Base-by-base conservation (phyloP, 495 filamentous ascomycete species). In the Penicillium alfredii region DNA sequence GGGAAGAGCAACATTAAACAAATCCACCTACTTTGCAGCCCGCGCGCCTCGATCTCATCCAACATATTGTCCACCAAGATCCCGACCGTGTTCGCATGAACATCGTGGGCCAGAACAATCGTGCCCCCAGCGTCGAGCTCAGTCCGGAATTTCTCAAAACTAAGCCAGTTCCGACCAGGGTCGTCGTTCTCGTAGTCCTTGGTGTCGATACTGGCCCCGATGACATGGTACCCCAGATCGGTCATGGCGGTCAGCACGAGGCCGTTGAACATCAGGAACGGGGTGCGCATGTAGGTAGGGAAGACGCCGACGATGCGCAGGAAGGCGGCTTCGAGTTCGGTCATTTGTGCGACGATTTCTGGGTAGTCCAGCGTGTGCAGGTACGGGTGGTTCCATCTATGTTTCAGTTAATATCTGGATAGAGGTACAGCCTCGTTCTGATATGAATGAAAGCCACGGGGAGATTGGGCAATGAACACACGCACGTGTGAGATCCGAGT, bases 401-500 rank as follows among this genome's bases (percentile, higher is more conserved):
- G 26, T 10, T 12, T n/a, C n/a, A n/a, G n/a, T n/a, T n/a, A n/a
- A n/a, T n/a, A n/a, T n/a, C n/a, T n/a, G n/a, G n/a, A n/a, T n/a
- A n/a, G n/a, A n/a, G n/a, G n/a, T n/a, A n/a, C n/a, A n/a, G n/a
- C n/a, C n/a, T n/a, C n/a, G n/a, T n/a, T n/a, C n/a, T n/a, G n/a
- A n/a, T n/a, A n/a, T n/a, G n/a, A n/a, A n/a, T n/a, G n/a, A n/a
- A n/a, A n/a, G n/a, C n/a, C n/a, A n/a, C n/a, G n/a, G n/a, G n/a
- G 8, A 3, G 12, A 19, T 16, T 14, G 16, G 18, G 15, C 8
- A 8, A 29, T 10, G 20, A 10, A 24, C 14, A 29, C 25, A 50
- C 51, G 15, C 78, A 92, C 25, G 84, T 88, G 48, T 92, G 85
- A 38, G 77, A 80, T 3, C 74, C 85, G 28, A 90, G 63, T 49